Base-by-base conservation (phyloP, 768 basidiomycete genomes). In the Phaeotremella skinneri region DNA sequence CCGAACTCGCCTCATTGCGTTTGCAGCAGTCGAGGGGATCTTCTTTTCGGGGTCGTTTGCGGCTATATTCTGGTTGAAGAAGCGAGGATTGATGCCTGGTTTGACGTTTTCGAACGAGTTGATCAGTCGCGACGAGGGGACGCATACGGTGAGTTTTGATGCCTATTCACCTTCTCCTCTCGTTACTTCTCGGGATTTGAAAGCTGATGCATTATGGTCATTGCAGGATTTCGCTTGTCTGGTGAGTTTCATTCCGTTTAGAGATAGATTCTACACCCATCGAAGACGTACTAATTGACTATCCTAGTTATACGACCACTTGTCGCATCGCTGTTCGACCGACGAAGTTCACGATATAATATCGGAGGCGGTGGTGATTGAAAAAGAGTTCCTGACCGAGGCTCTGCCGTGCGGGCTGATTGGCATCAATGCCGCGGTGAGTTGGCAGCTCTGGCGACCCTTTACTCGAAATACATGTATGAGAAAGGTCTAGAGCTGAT, bases 1-100 rank as follows among this genome's bases (percentile, higher is more conserved):
- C 59, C 70, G 65, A 41, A 59, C 64, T 21, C 53, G 73, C 29
- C 63, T 77, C 17, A 69, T 77, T 39, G 76, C 74, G 3, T 77
- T 77, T 51, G 74, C 74, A 6, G 73, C 72, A 45, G 76, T 77
- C 32, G 76, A 77, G 58, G 76, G 76, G 21, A 77, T 77, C 61
- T 77, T 77, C 69, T 77, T 77, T 56, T 75, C 74, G 20, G 76
- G 76, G 17, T 74, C 72, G 11, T 77, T 77, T 59, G 76, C 75
- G 14, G 74, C 76, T 26, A 76, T 77, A 41, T 77, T 77, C 63
- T 77, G 76, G 76, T 53, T 77, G 49, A 77, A 77, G 71, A 77
- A 77, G 61, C 55, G 76, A 48, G 76, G 76, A 41, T 62, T 77
- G 17, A 77, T 77, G 76, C 76, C 76, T 27, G 73, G 73, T 23